A percentile compares a stretch with the other conserved stretches of the same genome.
Conservation (phyloP, 2,329 filamentous ascomycete species). For the Fusarium piperis region DNA sequence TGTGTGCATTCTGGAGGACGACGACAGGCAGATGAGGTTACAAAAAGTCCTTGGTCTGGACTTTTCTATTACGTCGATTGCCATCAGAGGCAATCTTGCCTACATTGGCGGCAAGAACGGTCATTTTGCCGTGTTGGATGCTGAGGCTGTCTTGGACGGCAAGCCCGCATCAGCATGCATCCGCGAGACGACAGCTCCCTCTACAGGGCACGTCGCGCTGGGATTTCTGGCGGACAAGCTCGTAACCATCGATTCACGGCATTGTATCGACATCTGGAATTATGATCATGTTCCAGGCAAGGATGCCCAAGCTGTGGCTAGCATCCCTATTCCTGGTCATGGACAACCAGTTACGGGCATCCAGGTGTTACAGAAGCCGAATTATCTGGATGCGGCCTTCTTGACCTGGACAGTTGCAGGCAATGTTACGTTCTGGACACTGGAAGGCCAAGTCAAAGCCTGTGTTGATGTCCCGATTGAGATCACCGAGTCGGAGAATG, state of each 20-base stretch:
- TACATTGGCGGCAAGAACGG: constrained; percentile 77
- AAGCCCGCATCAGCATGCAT: constrained; percentile 49
- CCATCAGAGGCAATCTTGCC: constrained; percentile 66
- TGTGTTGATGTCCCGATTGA: constrained; percentile 77
- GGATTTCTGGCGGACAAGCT: constrained; percentile 74
- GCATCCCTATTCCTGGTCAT: constrained; percentile 69
- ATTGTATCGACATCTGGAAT: constrained; percentile 76
- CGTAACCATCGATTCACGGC: constrained; percentile 79
- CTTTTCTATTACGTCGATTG: constrained; percentile 75
- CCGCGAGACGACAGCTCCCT: constrained; percentile 50
- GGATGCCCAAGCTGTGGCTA: constrained; percentile 50
- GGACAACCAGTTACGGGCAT: constrained; percentile 79
- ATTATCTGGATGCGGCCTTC: constrained; percentile 74
- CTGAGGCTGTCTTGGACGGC: constrained; percentile 59
- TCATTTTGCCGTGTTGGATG: constrained; percentile 63
- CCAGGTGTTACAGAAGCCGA: constrained; percentile 68
- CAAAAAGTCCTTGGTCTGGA: constrained; percentile 71
- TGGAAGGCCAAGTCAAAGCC: constrained; percentile 73
- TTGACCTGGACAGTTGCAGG: constrained; percentile 90
- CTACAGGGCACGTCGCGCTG: constrained; percentile 69
- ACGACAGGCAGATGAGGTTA: constrained; percentile 75
- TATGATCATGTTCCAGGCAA: constrained; percentile 55
- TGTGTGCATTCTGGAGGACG: constrained; percentile 87
- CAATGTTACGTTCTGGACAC: constrained; percentile 82
- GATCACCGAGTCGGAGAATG: constrained; percentile 59